Evolutionary conservation across 805 yeast genomes (phyloP).

Genomic region (Teunomyces lycoperdinae): DNA sequence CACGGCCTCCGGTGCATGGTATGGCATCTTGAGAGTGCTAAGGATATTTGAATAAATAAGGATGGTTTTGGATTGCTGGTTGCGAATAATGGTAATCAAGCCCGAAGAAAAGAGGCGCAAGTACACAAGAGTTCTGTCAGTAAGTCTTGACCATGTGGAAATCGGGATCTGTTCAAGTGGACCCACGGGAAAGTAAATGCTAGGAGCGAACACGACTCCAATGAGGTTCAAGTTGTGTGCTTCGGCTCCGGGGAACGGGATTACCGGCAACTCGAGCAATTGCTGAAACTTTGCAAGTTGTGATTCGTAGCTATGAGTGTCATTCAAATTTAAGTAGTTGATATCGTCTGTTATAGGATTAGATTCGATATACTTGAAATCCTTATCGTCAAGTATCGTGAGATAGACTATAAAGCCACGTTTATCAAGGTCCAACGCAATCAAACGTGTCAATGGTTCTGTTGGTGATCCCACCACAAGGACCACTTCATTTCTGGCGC

Average conservation of each 20-base stretch:
- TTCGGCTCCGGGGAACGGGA: constrained; percentile 57
- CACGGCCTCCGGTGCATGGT: constrained; percentile 61
- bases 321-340: constrained; percentile 58
- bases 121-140: constrained; percentile 47
- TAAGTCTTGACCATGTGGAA: constrained; percentile 51
- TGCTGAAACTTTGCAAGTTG: constrained; percentile 50
- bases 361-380: constrained; percentile 46
- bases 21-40: constrained; percentile 53
- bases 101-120: constrained; percentile 54
- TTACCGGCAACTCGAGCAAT: constrained; percentile 50
- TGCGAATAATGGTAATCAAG: constrained; percentile 50
- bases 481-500: constrained; percentile 74
- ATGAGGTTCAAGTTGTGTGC: constrained; percentile 55
- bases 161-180: constrained; percentile 58
- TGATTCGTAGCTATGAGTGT: constrained; percentile 40
- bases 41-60: constrained; percentile 55
- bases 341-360: constrained; percentile 67
- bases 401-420: constrained; percentile 82
- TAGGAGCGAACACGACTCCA: constrained; percentile 72
- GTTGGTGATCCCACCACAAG: constrained; percentile 73
- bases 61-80: constrained; percentile 48
- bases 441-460: constrained; percentile 65
- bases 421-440: constrained; percentile 71
- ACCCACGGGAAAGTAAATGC: constrained; percentile 63
- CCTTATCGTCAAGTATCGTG: constrained; percentile 64